These are phyloP conservation scores for Breynia disticha DNA, from an alignment of 441 rosid species.

Conservation along the genomic window DNA sequence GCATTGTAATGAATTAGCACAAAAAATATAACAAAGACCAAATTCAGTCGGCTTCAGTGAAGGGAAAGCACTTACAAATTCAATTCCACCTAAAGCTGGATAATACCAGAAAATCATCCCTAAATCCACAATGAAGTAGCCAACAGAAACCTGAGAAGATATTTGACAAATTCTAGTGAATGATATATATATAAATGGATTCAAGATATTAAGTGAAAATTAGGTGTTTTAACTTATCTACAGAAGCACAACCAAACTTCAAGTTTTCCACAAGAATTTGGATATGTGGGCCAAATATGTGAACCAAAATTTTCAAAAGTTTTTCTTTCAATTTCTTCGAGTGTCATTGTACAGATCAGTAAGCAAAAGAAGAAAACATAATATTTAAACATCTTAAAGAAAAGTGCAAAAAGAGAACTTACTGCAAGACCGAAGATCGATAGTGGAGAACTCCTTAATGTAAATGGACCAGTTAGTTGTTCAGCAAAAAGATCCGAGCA, in stretches of 20 bases:
- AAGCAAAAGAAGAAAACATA: background rate
- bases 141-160: slow-evolving; percentile 40
- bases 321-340: too few species aligned
- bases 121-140: slow-evolving; percentile 37
- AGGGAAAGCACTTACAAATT: slow-evolving; percentile 29
- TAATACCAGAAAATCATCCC: slow-evolving; percentile 42
- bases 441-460: slow-evolving; percentile 23
- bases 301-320: too few species aligned
- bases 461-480: slow-evolving; percentile 15
- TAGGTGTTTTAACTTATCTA: too few species aligned
- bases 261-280: too few species aligned
- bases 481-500: slow-evolving; percentile 29
- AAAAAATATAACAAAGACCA: background rate
- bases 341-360: background rate
- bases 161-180: too few species aligned
- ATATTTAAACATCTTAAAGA: background rate
- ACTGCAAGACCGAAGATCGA: slow-evolving; percentile 29
- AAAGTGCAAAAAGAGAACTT: slow-evolving; percentile 5
- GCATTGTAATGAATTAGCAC: background rate
- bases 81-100: slow-evolving; percentile 41
- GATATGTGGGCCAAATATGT: too few species aligned
- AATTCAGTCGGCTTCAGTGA: too few species aligned
- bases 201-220: too few species aligned
- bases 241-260: too few species aligned
- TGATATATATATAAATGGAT: too few species aligned